phyloP scores from a whole-genome alignment of 371 early-diverging fungal genomes.

The Apophysomyces ossiformis region DNA sequence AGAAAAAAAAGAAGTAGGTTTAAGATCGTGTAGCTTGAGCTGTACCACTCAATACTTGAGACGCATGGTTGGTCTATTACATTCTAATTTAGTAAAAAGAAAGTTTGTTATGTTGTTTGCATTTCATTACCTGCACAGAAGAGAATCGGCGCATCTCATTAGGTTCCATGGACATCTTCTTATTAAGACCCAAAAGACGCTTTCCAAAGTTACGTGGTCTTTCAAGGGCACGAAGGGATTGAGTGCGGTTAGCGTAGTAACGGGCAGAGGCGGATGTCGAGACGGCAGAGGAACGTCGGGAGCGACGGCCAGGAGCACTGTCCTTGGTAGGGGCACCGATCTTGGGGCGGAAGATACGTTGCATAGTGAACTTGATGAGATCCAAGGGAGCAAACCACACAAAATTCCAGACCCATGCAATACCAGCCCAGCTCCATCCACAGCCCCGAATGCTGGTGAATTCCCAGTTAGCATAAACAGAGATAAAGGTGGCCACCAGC shows the following conservation, averaged over 20 bases:
- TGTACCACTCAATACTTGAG: slow-evolving; percentile 40
- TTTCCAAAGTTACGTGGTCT: slow-evolving; percentile 46
- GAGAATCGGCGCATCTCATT: slow-evolving; percentile 33
- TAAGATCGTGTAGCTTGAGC: slow-evolving; percentile 4
- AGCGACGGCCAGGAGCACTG: slow-evolving; percentile 18
- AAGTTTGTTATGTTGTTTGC: not conserved
- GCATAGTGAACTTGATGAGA: slow-evolving; percentile 67
- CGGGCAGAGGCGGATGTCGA: slow-evolving; percentile 45
- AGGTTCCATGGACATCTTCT: slow-evolving; percentile 36
- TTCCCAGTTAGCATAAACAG: slow-evolving; percentile 64
- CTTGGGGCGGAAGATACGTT: slow-evolving; percentile 39
- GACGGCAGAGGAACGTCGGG: slow-evolving; percentile 36
- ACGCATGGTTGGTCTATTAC: slow-evolving; percentile 43
- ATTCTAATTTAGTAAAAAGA: not conserved
- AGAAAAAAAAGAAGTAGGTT: not conserved
- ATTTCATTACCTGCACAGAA: slow-evolving; percentile 34
- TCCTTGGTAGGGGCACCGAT: slow-evolving; percentile 38
- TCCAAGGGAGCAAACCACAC: slow-evolving; percentile 69
- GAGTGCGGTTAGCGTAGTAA: slow-evolving; percentile 52
- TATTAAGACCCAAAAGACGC: slow-evolving; percentile 32
- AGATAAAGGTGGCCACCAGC: slow-evolving; percentile 56
- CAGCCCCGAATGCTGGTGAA: slow-evolving; percentile 58
- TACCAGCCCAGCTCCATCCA: slow-evolving; percentile 59
- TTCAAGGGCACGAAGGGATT: slow-evolving; percentile 42
- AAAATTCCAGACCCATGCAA: slow-evolving; percentile 60